Conservation (phyloP, 2,329 filamentous ascomycete species). For the Colletotrichum acutatum region DNA sequence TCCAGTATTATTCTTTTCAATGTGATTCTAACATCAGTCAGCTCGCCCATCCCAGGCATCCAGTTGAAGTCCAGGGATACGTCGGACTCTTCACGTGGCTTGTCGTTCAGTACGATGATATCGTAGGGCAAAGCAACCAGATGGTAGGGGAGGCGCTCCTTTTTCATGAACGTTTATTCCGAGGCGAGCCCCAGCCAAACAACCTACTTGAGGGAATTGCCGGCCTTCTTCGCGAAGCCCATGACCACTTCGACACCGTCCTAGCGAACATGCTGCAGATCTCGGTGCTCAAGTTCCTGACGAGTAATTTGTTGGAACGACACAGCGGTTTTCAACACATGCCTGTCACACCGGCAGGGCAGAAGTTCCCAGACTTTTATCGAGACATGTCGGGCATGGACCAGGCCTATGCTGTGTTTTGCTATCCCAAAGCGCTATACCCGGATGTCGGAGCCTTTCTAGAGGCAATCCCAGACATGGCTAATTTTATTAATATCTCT, state of each 20-base stretch:
- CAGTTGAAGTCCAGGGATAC: conserved; percentile 35
- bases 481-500: conserved; percentile 37
- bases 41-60: conserved; percentile 38
- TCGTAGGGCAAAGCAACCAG: conserved; percentile 36
- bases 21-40: conserved; percentile 17
- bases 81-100: conserved; percentile 39
- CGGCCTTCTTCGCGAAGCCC: conserved; percentile 35
- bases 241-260: conserved; percentile 37
- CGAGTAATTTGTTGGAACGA: conserved; percentile 37
- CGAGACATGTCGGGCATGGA: conserved; percentile 38
- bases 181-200: conserved; percentile 36
- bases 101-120: conserved; percentile 39
- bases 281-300: conserved; percentile 38
- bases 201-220: conserved; percentile 36
- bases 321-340: conserved; percentile 37
- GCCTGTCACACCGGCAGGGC: conserved; percentile 24
- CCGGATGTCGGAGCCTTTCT: conserved; percentile 34
- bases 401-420: conserved; percentile 38
- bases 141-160: conserved; percentile 34
- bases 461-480: conserved; percentile 39
- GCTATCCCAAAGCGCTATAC: conserved; percentile 37
- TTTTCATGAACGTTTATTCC: conserved; percentile 37
- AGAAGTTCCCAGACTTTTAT: conserved; percentile 37
- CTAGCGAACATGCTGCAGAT: conserved; percentile 36
- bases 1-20: conserved; percentile 27